Percentiles rank a stretch among this genome's conserved stretches.
Evolutionary conservation across 1,139 yeast genomes (phyloP).

Genomic region (Magnusiomyces tetraspermus): DNA sequence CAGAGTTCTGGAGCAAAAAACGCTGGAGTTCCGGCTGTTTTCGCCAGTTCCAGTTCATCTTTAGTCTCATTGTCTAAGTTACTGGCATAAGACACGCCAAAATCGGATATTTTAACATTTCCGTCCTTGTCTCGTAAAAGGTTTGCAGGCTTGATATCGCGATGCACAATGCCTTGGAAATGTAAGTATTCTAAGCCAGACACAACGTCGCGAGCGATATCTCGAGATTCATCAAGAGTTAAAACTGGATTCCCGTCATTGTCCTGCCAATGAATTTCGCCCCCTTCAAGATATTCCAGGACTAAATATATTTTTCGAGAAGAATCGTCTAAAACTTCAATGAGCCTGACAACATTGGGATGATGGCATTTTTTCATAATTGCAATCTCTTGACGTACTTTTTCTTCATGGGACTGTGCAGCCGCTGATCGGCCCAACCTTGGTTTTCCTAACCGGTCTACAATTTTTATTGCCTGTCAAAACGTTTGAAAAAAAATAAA

Average conservation of each 20-base stretch:
- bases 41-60: conserved; percentile 74
- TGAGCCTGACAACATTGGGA: conserved; percentile 76
- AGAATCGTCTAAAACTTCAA: conserved; percentile 85
- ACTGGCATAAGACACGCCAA: conserved; percentile 89
- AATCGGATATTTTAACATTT: conserved; percentile 85
- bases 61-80: conserved; percentile 38
- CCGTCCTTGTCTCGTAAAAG: conserved; percentile 63
- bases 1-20: conserved; percentile 75
- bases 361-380: conserved; percentile 92
- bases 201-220: conserved; percentile 72
- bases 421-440: conserved; percentile 40
- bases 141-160: conserved; percentile 97
- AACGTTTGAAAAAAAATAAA: background rate
- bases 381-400: conserved; percentile 84
- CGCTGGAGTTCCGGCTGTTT: conserved; percentile 88
- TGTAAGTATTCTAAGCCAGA: conserved; percentile 89
- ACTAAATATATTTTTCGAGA: conserved; percentile 80
- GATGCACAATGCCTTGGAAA: conserved; percentile 85
- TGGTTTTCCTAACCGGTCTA: conserved; percentile 65
- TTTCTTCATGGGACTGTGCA: conserved; percentile 51
- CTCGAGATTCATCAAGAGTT: conserved; percentile 55
- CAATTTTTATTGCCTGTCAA: conserved; percentile 87
- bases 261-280: conserved; percentile 77
- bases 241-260: conserved; percentile 50
- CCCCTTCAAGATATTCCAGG: conserved; percentile 82